Evolutionary conservation across 305 asterid genomes (phyloP), one percentile per base, ranked within the genome.

Genomic region (Ilex paraguariensis): DNA sequence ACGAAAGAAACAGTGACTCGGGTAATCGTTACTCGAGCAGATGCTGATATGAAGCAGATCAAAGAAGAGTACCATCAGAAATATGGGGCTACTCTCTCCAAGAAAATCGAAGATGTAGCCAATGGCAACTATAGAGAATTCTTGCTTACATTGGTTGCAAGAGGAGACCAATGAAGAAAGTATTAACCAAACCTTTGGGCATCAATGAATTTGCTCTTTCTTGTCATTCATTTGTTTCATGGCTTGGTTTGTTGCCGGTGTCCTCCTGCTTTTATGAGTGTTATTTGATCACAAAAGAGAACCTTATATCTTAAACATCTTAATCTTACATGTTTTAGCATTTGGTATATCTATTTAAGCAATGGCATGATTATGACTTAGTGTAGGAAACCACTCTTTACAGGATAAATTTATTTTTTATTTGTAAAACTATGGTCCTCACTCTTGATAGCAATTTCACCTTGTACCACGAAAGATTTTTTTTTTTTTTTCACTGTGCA

Each of bases 41-140:
- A 89, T 15, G 81, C 55, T 13, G 96, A 90, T 63, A 79, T 85
- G 83, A 84, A 82, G 73, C 79, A 65, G 31, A 87, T 90, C 68
- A 84, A 86, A 71, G 86, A 82, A 42, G 91, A 84, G 32, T 85
- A 69, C 66, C 15, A 66, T 7, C 31, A 53, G 7, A 76, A 67
- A 56, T 75, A 49, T 64, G 87, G 95, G 21, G 69, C 67, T 13
- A 45, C 75, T 64, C 75, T 90, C 14, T 17, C 83, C 15, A 62
- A 70, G 14, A 90, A 80, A 70, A 74, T 87, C 75, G 82, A 77
- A 71, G 81, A 84, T 52, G 77, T 77, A 0, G 87, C 87, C 39
- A 84, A 84, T 65, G 97, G 97, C 45, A 90, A 79, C 68, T 90
- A 85, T 52, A 86, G 76, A 64, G 95, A 90, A 71, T 85, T 90